Conservation (phyloP, 2,329 filamentous ascomycete species). For the Aureobasidium sp. region DNA sequence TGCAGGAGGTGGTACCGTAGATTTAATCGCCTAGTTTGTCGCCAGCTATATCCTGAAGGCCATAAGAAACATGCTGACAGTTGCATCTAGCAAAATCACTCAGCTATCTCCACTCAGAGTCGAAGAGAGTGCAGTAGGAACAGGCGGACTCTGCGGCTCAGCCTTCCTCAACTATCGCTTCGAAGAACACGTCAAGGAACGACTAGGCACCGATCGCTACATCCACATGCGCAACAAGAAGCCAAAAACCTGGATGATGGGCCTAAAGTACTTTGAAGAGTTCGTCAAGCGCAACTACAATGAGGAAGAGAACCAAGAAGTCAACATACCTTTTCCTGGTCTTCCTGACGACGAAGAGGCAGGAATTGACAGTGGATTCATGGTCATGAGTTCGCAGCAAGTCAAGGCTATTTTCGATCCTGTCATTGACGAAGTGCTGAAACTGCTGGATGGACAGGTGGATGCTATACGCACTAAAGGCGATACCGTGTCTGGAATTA, state of each 20-base stretch:
- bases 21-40: slow-evolving; percentile 25
- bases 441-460: slow-evolving; percentile 37
- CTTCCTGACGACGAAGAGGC: slow-evolving; percentile 68
- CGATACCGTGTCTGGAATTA: slow-evolving; percentile 49
- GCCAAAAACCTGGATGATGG: slow-evolving; percentile 67
- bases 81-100: slow-evolving; percentile 65
- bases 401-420: slow-evolving; percentile 53
- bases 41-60: too few species aligned
- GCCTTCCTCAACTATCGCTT: slow-evolving; percentile 76
- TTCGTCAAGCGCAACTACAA: slow-evolving; percentile 81
- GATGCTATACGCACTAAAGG: slow-evolving; percentile 34
- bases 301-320: slow-evolving; percentile 56
- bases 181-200: slow-evolving; percentile 61
- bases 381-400: slow-evolving; percentile 63
- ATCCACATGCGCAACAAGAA: slow-evolving; percentile 71
- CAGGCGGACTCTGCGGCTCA: slow-evolving; percentile 67
- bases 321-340: slow-evolving; percentile 73
- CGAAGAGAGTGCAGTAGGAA: slow-evolving; percentile 73
- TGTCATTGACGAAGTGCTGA: slow-evolving; percentile 49
- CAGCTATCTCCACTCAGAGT: slow-evolving; percentile 65
- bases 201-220: slow-evolving; percentile 43
- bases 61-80: background rate
- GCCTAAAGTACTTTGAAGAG: slow-evolving; percentile 71
- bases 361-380: slow-evolving; percentile 66
- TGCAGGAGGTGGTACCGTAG: slow-evolving; percentile 52